phyloP scores from a whole-genome alignment of 2,329 filamentous ascomycete species.

The Claviceps fusiformis region DNA sequence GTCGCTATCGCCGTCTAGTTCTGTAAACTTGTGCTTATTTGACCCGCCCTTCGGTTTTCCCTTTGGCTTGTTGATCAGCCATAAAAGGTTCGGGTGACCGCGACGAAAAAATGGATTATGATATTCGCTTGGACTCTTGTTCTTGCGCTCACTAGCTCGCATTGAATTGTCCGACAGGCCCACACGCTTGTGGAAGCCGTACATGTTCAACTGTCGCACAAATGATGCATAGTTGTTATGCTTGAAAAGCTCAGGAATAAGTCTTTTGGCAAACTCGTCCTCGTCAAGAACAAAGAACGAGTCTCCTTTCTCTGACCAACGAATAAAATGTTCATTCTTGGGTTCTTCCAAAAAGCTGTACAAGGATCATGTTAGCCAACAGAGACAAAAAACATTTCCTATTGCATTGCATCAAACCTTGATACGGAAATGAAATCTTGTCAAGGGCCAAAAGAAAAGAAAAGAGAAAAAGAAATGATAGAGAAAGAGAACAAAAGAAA shows the following conservation, averaged over 20 bases:
- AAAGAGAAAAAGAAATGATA: not conserved
- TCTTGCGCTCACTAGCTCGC: constrained; percentile 91
- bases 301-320: constrained; percentile 93
- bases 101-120: constrained; percentile 93
- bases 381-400: not conserved
- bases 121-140: constrained; percentile 97
- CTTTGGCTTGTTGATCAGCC: constrained; percentile 94
- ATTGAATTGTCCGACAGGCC: constrained; percentile 93
- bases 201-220: constrained; percentile 90
- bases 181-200: constrained; percentile 94
- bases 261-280: constrained; percentile 93
- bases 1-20: constrained; percentile 36
- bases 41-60: constrained; percentile 48
- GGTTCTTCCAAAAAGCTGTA: constrained; percentile 80
- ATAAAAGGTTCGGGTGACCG: constrained; percentile 80
- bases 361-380: not conserved
- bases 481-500: too few species aligned
- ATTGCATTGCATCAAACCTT: not conserved
- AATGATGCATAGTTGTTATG: constrained; percentile 98
- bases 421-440: too few species aligned
- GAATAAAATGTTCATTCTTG: constrained; percentile 86
- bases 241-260: constrained; percentile 96
- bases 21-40: constrained; percentile 32
- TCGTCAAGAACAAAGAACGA: constrained; percentile 96
- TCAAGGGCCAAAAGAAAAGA: not conserved